Percentiles rank a stretch among this genome's conserved stretches.
phyloP scores from a whole-genome alignment of 192 early-diverging fungal species.

The Coemansia sp. region DNA sequence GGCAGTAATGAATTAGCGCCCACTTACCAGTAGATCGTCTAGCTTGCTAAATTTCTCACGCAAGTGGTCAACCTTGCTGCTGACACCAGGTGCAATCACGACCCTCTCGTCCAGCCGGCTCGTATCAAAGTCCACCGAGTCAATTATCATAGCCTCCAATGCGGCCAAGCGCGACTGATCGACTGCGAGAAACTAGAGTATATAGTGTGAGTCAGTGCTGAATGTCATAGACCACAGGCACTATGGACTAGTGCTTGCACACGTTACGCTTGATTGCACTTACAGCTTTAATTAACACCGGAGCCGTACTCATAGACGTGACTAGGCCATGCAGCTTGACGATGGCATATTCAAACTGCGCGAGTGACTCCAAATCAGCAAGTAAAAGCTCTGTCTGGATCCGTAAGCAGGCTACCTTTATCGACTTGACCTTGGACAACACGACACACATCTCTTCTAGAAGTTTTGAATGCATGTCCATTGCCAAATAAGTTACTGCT shows the following conservation, averaged over 20 bases:
- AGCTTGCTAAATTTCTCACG: slow-evolving; percentile 28
- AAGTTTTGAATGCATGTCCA: not conserved
- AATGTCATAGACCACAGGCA: not conserved
- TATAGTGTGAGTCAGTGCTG: not conserved
- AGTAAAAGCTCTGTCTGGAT: slow-evolving; percentile 38
- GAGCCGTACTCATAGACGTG: slow-evolving; percentile 13
- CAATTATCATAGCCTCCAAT: slow-evolving; percentile 35
- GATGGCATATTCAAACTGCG: slow-evolving; percentile 41
- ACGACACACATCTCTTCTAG: slow-evolving; percentile 19
- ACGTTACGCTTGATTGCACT: not conserved
- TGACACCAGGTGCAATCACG: slow-evolving; percentile 27
- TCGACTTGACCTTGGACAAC: slow-evolving; percentile 24
- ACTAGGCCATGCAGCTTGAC: slow-evolving; percentile 33
- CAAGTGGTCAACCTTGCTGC: slow-evolving; percentile 37
- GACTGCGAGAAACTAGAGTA: slow-evolving; percentile 25
- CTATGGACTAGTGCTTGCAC: not conserved
- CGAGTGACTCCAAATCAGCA: slow-evolving; percentile 35
- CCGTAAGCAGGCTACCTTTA: slow-evolving; percentile 28
- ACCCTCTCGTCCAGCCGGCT: slow-evolving; percentile 32
- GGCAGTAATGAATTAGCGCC: not conserved
- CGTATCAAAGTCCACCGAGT: slow-evolving; percentile 37
- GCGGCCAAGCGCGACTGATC: slow-evolving; percentile 26
- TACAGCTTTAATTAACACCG: slow-evolving; percentile 35
- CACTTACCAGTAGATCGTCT: slow-evolving; percentile 33
- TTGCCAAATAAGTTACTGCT: slow-evolving; percentile 21